phyloP scores from a whole-genome alignment of 768 basidiomycete genomes.

The Harrya chromipes region DNA sequence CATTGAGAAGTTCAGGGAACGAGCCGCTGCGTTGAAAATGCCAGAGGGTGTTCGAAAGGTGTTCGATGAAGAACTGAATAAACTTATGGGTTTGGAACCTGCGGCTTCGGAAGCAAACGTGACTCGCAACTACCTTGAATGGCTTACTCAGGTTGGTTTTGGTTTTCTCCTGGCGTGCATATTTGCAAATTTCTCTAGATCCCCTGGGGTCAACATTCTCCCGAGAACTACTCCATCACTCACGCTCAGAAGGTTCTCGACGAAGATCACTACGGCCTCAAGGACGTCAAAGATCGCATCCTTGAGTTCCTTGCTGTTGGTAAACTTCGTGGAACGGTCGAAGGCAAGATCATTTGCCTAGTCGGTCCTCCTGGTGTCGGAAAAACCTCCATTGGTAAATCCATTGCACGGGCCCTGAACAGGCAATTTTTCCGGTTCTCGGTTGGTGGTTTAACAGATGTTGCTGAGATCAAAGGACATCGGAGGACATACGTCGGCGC shows the following conservation, averaged over 20 bases:
- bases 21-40: slow-evolving; percentile 81
- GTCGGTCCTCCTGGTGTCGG: slow-evolving; percentile 98
- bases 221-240: slow-evolving; percentile 86
- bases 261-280: slow-evolving; percentile 91
- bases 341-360: slow-evolving; percentile 97
- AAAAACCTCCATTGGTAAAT: slow-evolving; percentile 95
- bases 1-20: slow-evolving; percentile 87
- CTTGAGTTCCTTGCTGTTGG: slow-evolving; percentile 96
- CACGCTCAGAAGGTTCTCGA: slow-evolving; percentile 85
- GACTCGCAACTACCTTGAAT: slow-evolving; percentile 91
- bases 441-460: slow-evolving; percentile 94
- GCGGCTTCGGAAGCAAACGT: slow-evolving; percentile 92
- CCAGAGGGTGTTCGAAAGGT: slow-evolving; percentile 87
- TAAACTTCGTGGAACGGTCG: slow-evolving; percentile 88
- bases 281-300: slow-evolving; percentile 90
- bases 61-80: slow-evolving; percentile 93
- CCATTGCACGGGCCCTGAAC: slow-evolving; percentile 86
- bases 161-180: neutral
- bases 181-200: slow-evolving; percentile 48
- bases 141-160: slow-evolving; percentile 70
- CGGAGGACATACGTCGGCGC: slow-evolving; percentile 95
- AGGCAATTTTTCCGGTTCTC: slow-evolving; percentile 96
- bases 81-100: slow-evolving; percentile 85
- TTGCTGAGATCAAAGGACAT: slow-evolving; percentile 99
- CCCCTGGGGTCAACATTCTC: slow-evolving; percentile 94